Percentiles rank a stretch among this genome's conserved stretches.
These are phyloP conservation scores for Theileria sp. DNA, from an alignment of 169 alveolate species.

Conservation along the genomic window DNA sequence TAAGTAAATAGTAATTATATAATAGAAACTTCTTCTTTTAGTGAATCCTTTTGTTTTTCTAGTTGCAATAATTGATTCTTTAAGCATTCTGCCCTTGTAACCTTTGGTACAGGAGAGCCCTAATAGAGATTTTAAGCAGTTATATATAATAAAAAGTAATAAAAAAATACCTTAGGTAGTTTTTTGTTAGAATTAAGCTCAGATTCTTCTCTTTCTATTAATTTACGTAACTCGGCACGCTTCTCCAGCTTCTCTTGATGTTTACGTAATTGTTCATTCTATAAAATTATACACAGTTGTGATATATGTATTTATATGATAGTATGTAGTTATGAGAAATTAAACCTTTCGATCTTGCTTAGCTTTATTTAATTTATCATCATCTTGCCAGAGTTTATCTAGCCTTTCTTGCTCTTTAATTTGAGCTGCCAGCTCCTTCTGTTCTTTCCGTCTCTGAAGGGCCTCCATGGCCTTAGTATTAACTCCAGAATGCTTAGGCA, in stretches of 20 bases:
- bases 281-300: neutral
- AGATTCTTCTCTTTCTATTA: constrained; percentile 56
- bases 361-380: constrained; percentile 72
- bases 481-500: constrained; percentile 76
- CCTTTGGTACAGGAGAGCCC: constrained; percentile 55
- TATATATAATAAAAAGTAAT: too few species aligned
- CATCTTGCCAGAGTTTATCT: constrained; percentile 75
- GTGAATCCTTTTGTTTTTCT: constrained; percentile 49
- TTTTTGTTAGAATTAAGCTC: constrained; percentile 52
- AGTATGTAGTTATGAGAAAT: neutral
- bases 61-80: constrained; percentile 44
- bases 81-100: constrained; percentile 60
- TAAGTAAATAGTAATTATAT: too few species aligned
- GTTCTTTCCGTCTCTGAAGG: constrained; percentile 66
- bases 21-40: constrained; percentile 29
- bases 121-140: neutral
- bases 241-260: constrained; percentile 63
- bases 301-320: neutral
- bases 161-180: constrained; percentile 34
- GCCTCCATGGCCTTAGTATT: constrained; percentile 79
- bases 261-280: constrained; percentile 58
- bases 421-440: constrained; percentile 65
- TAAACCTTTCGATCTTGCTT: constrained; percentile 73
- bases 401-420: constrained; percentile 69
- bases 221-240: constrained; percentile 51